These are phyloP conservation scores for Fusarium sp. DNA, from an alignment of 2,329 filamentous ascomycete genomes.

Conservation along the genomic window DNA sequence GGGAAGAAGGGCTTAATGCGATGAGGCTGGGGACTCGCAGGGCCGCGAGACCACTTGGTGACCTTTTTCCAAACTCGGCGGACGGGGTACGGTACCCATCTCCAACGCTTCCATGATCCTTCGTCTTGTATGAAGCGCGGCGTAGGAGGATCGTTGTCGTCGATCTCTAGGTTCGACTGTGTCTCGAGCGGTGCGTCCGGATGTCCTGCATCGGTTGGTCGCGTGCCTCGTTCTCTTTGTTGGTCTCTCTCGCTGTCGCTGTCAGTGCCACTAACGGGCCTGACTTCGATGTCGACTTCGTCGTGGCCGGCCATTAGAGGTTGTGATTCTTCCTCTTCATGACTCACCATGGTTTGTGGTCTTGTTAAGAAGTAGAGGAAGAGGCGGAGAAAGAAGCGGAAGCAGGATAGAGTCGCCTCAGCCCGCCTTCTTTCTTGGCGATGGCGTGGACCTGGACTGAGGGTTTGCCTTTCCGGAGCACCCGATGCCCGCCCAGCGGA, in stretches of 20 bases:
- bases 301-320: constrained; percentile 55
- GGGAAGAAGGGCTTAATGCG: constrained; percentile 73
- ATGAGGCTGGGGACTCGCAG: constrained; percentile 61
- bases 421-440: constrained; percentile 17
- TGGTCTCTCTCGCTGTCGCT: constrained; percentile 19
- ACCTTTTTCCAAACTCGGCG: constrained; percentile 59
- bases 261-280: constrained; percentile 37
- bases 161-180: constrained; percentile 58
- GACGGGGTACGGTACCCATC: constrained; percentile 70
- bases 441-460: constrained; percentile 23
- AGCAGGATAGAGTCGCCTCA: constrained; percentile 15
- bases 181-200: constrained; percentile 58
- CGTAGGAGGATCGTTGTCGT: constrained; percentile 58
- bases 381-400: neutral
- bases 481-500: constrained; percentile 16
- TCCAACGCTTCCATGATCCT: constrained; percentile 59
- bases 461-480: constrained; percentile 29
- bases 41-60: constrained; percentile 67
- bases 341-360: constrained; percentile 47
- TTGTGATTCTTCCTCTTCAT: constrained; percentile 51
- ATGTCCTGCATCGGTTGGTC: constrained; percentile 47
- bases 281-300: constrained; percentile 42
- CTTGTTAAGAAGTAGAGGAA: neutral
- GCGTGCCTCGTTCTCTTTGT: constrained; percentile 16
- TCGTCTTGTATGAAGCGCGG: constrained; percentile 72